Evolutionary conservation across 306 rosid genomes (phyloP).

Genomic region (Bauhinia variegata): DNA sequence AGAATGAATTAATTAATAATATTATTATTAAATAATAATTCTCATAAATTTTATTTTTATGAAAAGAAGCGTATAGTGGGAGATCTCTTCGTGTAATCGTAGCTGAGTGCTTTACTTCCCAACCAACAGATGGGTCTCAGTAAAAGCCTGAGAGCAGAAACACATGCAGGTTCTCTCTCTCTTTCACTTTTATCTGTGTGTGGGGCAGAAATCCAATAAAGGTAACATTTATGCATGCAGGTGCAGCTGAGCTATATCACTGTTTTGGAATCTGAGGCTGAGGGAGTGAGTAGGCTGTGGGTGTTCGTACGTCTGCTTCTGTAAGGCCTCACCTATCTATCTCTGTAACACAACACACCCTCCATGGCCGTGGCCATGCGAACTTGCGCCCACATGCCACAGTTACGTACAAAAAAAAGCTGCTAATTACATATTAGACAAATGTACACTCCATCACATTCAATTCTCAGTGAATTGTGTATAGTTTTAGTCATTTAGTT

Average conservation of each 20-base stretch:
- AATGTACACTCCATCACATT: no score
- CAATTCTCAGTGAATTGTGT: no score
- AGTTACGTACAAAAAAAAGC: no score
- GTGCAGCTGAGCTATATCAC: constrained; percentile 32
- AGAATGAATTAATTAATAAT: no score
- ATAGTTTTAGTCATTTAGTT: no score
- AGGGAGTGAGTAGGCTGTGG: not conserved
- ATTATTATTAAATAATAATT: not conserved
- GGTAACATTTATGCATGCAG: constrained; percentile 34
- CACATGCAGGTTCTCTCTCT: not conserved
- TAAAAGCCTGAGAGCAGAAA: not conserved
- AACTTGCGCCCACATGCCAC: no score
- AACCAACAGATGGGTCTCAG: not conserved
- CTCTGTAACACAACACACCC: no score
- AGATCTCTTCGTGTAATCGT: not conserved
- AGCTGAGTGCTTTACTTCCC: not conserved
- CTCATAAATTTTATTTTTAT: not conserved
- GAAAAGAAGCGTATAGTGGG: not conserved
- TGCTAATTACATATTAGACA: no score
- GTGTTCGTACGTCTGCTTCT: constrained; percentile 34
- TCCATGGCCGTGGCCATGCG: no score
- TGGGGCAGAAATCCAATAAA: constrained; percentile 55
- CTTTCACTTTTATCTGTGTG: not conserved
- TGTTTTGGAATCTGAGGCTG: constrained; percentile 39
- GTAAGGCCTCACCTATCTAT: no score